Evolutionary conservation across 345 rosid genomes (phyloP), one percentile per base, ranked within the genome.

Genomic region (Brassica carinata): DNA sequence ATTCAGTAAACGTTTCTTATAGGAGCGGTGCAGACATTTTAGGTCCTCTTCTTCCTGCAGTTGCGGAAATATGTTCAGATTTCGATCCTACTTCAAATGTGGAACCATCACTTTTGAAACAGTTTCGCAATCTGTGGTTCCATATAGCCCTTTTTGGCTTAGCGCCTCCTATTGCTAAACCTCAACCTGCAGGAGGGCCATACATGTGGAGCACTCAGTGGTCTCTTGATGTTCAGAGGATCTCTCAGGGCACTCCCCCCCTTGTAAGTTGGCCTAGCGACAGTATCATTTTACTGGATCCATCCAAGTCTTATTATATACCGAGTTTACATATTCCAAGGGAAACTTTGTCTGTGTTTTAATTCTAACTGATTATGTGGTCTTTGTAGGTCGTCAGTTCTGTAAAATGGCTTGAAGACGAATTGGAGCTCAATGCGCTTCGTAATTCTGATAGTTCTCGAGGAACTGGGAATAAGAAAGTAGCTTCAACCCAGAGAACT

Each of bases 371-470:
- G 26, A 63, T 31, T 73, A 43, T 67, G 18, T 81, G 65, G 38
- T 53, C 83, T 30, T 59, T 78, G 53, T 77, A 94, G 98, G 96
- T 94, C 70, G 92, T 90, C 72, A 89, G 94, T 85, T 89, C 96
- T n/a, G 94, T 90, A 48, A 92, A 94, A 81, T 94, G 98, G 98
- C 96, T 94, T 62, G 97, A 92, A 88, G 96, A 94, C 84, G 97
- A 94, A 84, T 71, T 91, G 81, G 98, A 94, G 84, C 90, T 92
- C 61, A 92, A 87, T 85, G 94, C 94, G 67, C 96, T 91, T 78
- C 94, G 87, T 80, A 91, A 85, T 79, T 92, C 94, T 77, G 89
- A 89, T 62, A 91, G 93, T 72, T 91, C 89, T 74, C 84, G 79
- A 65, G 93, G 90, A 64, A 91, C 80, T 85, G 88, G 92, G 73